These are phyloP conservation scores for Fragaria ananassa DNA, from an alignment of 306 rosid genomes.

Conservation along the genomic window DNA sequence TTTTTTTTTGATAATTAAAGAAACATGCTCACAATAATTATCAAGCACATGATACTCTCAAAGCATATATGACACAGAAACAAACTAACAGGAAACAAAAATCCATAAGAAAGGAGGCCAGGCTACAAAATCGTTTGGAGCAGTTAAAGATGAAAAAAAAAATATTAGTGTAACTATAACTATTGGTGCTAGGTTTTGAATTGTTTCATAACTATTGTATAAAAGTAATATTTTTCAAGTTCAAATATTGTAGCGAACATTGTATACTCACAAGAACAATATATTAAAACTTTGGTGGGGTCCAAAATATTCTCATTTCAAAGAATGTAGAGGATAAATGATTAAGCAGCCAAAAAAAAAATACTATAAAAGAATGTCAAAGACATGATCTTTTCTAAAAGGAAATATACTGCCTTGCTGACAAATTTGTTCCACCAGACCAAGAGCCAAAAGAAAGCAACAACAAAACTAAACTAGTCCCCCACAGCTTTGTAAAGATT, in stretches of 20 bases:
- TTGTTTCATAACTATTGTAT: neutral
- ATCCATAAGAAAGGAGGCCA: neutral
- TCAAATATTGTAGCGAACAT: neutral
- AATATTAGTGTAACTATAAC: neutral
- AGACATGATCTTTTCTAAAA: neutral
- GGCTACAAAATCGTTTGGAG: neutral
- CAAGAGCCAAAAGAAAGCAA: conserved; percentile 9
- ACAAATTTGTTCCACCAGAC: conserved; percentile 9
- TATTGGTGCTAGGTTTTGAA: neutral
- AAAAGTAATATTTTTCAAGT: neutral
- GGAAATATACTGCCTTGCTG: neutral
- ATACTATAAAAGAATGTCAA: neutral
- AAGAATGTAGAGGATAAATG: conserved; percentile 4
- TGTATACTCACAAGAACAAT: neutral
- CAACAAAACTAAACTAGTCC: neutral
- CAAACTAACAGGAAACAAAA: neutral
- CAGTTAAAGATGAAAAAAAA: neutral
- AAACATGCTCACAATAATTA: neutral
- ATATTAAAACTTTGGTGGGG: neutral
- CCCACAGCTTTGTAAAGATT: neutral
- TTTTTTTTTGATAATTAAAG: neutral
- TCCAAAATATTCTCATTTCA: neutral
- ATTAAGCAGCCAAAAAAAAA: neutral
- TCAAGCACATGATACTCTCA: neutral
- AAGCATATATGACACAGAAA: neutral